Percentiles rank a stretch among this genome's conserved stretches.
phyloP scores from a whole-genome alignment of 2,329 filamentous ascomycete genomes.

The Beauveria australis region DNA sequence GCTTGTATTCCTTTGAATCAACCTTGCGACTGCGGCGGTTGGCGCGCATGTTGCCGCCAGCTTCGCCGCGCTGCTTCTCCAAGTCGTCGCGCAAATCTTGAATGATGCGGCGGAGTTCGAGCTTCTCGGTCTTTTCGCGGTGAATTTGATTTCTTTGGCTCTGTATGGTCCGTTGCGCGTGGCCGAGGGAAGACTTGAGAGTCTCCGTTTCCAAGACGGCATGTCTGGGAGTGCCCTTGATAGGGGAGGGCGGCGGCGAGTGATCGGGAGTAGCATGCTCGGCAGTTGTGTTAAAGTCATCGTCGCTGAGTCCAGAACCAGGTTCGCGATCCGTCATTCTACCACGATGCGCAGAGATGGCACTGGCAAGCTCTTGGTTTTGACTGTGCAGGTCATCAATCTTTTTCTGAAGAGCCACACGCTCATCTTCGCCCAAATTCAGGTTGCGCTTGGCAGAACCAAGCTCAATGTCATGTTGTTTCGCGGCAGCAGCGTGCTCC shows the following conservation, averaged over 20 bases:
- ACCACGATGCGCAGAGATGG: conserved; percentile 65
- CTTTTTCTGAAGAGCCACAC: conserved; percentile 69
- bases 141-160: conserved; percentile 92
- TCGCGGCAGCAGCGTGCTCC: conserved; percentile 67
- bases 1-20: conserved; percentile 66
- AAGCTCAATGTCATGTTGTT: conserved; percentile 83
- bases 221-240: conserved; percentile 86
- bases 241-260: conserved; percentile 81
- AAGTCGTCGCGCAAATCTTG: conserved; percentile 93
- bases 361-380: conserved; percentile 84
- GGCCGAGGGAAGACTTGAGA: conserved; percentile 83
- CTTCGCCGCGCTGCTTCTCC: conserved; percentile 57
- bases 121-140: conserved; percentile 96
- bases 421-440: conserved; percentile 69
- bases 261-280: conserved; percentile 76
- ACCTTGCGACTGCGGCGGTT: conserved; percentile 56
- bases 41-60: conserved; percentile 28
- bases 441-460: conserved; percentile 75
- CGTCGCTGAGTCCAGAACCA: conserved; percentile 49
- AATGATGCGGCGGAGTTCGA: conserved; percentile 88
- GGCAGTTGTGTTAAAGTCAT: conserved; percentile 55
- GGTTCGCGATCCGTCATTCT: conserved; percentile 58
- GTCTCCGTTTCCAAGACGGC: conserved; percentile 92
- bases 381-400: conserved; percentile 81
- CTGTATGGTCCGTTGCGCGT: conserved; percentile 94